Conservation (phyloP, 2,329 filamentous ascomycete genomes). For the Alternaria alternata region DNA sequence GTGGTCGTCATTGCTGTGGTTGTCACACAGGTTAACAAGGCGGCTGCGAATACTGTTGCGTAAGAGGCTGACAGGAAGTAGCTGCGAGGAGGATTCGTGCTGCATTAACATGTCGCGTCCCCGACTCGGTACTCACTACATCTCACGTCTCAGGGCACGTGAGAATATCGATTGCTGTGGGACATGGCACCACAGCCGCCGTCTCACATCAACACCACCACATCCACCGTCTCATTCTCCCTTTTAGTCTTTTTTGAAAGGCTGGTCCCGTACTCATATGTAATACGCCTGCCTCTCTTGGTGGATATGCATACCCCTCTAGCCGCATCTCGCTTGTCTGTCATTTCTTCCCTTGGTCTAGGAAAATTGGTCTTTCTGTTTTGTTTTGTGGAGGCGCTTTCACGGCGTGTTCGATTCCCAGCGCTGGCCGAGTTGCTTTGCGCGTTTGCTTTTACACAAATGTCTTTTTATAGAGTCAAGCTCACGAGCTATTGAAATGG, state of each 20-base stretch:
- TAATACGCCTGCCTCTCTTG: slow-evolving; percentile 24
- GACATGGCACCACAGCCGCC: neutral
- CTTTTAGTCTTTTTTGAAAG: slow-evolving; percentile 18
- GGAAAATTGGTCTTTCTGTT: slow-evolving; percentile 12
- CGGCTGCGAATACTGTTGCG: slow-evolving; percentile 19
- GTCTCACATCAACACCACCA: neutral
- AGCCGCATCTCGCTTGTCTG: slow-evolving; percentile 7
- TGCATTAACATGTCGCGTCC: neutral
- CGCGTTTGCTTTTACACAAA: slow-evolving; percentile 3
- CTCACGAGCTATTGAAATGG: slow-evolving; percentile 8
- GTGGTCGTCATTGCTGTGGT: slow-evolving; percentile 53
- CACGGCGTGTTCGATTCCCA: slow-evolving; percentile 17
- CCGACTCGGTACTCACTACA: neutral
- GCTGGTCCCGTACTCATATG: slow-evolving; percentile 25
- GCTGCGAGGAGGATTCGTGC: neutral
- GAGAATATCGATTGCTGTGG: neutral
- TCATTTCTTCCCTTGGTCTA: slow-evolving; percentile 11
- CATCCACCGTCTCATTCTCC: slow-evolving; percentile 16
- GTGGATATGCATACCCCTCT: slow-evolving; percentile 21
- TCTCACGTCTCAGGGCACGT: neutral
- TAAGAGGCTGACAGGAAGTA: neutral
- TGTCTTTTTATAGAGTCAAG: slow-evolving; percentile 6
- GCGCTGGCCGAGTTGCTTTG: slow-evolving; percentile 14
- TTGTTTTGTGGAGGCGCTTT: neutral
- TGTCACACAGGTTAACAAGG: slow-evolving; percentile 40